Conservation (phyloP, 306 rosid species). For the Acacia confusa region DNA sequence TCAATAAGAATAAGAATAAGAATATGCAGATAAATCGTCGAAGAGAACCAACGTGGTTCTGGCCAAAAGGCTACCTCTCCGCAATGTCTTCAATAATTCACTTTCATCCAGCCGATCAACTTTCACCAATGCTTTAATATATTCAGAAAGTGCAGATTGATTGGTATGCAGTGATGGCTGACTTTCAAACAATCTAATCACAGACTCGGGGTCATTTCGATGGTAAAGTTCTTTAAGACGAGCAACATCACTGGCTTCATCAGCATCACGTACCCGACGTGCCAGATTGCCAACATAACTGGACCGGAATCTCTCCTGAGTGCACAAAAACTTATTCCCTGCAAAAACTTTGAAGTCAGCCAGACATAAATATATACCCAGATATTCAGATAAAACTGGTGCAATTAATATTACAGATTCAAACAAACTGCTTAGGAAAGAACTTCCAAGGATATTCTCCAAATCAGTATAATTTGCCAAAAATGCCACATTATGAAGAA, state of each 20-base stretch:
- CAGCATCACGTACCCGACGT: conserved; percentile 68
- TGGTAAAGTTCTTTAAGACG: conserved; percentile 76
- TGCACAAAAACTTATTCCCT: conserved; percentile 48
- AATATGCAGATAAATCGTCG: background rate
- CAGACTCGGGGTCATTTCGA: conserved; percentile 81
- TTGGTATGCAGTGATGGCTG: conserved; percentile 74
- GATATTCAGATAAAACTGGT: background rate
- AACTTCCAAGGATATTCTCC: background rate
- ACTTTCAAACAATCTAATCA: conserved; percentile 82
- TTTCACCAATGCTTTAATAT: conserved; percentile 76
- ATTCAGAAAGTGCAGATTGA: conserved; percentile 77
- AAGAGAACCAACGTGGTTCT: background rate
- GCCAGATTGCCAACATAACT: conserved; percentile 77
- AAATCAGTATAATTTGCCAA: conserved; percentile 7
- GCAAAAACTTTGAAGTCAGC: conserved; percentile 32
- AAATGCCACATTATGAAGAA: background rate
- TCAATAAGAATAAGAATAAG: background rate
- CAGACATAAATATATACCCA: conserved; percentile 3
- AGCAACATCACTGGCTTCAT: conserved; percentile 75
- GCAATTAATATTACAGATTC: background rate
- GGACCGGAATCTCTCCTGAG: conserved; percentile 66
- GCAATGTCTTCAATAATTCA: conserved; percentile 76
- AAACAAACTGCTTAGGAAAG: background rate
- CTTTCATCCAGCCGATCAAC: conserved; percentile 84
- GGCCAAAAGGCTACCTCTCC: conserved; percentile 60